A percentile compares a stretch with the other conserved stretches of the same genome.
Evolutionary conservation across 768 basidiomycete species (phyloP).

Genomic region (Mycena belliarum): DNA sequence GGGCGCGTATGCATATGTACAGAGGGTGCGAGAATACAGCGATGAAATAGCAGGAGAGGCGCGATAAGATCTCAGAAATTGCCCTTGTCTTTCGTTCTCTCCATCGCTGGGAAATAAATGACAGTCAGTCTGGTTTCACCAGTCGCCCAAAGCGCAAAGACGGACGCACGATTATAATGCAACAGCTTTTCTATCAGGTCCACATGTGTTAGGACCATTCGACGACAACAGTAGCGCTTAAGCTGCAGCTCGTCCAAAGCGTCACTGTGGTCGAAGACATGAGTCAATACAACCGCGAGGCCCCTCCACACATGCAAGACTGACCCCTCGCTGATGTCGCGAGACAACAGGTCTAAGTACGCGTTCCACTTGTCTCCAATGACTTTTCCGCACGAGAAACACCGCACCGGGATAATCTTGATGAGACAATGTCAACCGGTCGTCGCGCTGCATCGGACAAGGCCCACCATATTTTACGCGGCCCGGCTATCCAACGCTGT

Average conservation of each 20-base stretch:
- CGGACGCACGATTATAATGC: constrained; percentile 86
- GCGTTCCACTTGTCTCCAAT: constrained; percentile 95
- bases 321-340: constrained; percentile 88
- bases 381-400: constrained; percentile 96
- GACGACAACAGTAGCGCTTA: constrained; percentile 92
- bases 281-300: not conserved
- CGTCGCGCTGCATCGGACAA: not conserved
- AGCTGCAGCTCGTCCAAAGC: constrained; percentile 87
- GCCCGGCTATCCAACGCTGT: not conserved
- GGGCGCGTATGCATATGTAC: not conserved
- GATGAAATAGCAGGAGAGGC: not conserved
- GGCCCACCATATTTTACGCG: constrained; percentile 11
- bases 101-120: constrained; percentile 20
- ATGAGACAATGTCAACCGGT: not conserved
- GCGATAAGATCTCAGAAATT: not conserved
- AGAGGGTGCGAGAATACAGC: constrained; percentile 10
- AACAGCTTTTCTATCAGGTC: constrained; percentile 96
- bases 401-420: constrained; percentile 94
- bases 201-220: constrained; percentile 97
- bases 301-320: constrained; percentile 26
- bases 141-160: not conserved
- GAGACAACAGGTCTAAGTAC: constrained; percentile 79
- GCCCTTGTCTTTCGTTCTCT: constrained; percentile 23
- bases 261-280: constrained; percentile 54
- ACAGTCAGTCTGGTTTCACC: not conserved